These are phyloP conservation scores for Roridomyces roridus DNA, from an alignment of 768 basidiomycete species.

Conservation along the genomic window DNA sequence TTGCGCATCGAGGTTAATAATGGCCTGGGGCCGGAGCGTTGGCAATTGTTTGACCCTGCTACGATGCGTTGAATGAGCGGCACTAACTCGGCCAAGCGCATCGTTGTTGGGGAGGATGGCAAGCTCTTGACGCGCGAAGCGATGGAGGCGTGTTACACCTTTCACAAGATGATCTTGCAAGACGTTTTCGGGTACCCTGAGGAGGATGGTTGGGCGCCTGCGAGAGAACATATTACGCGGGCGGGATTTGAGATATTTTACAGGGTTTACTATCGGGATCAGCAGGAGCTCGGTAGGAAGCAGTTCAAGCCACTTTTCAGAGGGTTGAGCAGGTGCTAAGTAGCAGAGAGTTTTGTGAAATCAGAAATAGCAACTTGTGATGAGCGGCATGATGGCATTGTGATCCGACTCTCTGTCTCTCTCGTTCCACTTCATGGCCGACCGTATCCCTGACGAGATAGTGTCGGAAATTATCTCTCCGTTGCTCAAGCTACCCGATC, in stretches of 20 bases:
- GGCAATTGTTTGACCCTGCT: constrained; percentile 6
- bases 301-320: constrained; percentile 6
- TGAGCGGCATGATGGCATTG: too few relatives aligned
- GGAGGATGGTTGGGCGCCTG: constrained; percentile 17
- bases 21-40: constrained; percentile 25
- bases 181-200: constrained; percentile 9
- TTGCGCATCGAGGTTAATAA: constrained; percentile 26
- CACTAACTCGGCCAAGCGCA: constrained; percentile 17
- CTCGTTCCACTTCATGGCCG: too few relatives aligned
- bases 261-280: constrained; percentile 20
- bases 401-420: too few relatives aligned
- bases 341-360: too few relatives aligned
- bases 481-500: not conserved
- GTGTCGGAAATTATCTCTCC: constrained; percentile 1
- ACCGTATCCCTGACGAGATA: constrained; percentile 11
- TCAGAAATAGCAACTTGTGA: too few relatives aligned
- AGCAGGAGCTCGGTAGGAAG: constrained; percentile 16
- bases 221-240: constrained; percentile 13
- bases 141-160: constrained; percentile 26
- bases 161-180: constrained; percentile 21
- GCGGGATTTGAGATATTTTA: constrained; percentile 25
- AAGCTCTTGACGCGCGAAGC: constrained; percentile 28
- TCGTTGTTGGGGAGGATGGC: constrained; percentile 23
- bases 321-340: too few relatives aligned
- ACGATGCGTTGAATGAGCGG: constrained; percentile 5